These are phyloP conservation scores for Thermomyces lanuginosus DNA, from an alignment of 2,329 filamentous ascomycete species.

Conservation along the genomic window DNA sequence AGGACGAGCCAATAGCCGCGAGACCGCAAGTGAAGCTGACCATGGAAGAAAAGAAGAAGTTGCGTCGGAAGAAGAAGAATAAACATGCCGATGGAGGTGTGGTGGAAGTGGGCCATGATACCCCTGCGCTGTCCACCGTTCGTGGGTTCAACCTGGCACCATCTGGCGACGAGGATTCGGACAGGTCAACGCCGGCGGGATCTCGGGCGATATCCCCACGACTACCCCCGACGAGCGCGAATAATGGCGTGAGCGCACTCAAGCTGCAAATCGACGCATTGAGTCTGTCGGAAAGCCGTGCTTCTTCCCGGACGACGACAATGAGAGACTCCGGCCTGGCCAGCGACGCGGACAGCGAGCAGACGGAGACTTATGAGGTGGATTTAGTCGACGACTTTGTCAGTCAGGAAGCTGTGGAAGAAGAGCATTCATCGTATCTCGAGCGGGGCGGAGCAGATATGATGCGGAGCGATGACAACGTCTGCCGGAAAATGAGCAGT, in stretches of 20 bases:
- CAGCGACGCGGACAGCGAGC: conserved; percentile 45
- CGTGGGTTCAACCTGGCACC: conserved; percentile 28
- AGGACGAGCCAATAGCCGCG: conserved; percentile 5
- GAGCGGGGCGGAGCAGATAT: conserved; percentile 40
- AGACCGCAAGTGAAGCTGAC: neutral
- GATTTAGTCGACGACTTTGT: conserved; percentile 71
- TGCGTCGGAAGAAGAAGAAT: conserved; percentile 25
- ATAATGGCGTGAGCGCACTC: conserved; percentile 64
- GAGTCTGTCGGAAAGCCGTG: conserved; percentile 46
- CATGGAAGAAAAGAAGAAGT: neutral
- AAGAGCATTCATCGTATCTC: conserved; percentile 23
- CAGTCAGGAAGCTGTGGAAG: conserved; percentile 38
- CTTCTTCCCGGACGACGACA: conserved; percentile 39
- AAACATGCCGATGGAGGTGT: conserved; percentile 19
- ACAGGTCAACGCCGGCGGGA: conserved; percentile 24
- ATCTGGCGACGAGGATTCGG: conserved; percentile 32
- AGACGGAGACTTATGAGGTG: conserved; percentile 73
- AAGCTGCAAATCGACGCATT: conserved; percentile 68
- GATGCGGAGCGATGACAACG: conserved; percentile 32
- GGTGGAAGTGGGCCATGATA: conserved; percentile 9
- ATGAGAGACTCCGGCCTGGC: conserved; percentile 27
- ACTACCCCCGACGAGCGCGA: conserved; percentile 23
- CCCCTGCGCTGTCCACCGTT: conserved; percentile 24
- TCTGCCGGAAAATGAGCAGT: conserved; percentile 70
- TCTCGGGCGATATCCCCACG: conserved; percentile 19